A percentile compares a stretch with the other conserved stretches of the same genome.
Conservation (phyloP, 1,284 basidiomycete species). For the Takashimella tepidaria region DNA sequence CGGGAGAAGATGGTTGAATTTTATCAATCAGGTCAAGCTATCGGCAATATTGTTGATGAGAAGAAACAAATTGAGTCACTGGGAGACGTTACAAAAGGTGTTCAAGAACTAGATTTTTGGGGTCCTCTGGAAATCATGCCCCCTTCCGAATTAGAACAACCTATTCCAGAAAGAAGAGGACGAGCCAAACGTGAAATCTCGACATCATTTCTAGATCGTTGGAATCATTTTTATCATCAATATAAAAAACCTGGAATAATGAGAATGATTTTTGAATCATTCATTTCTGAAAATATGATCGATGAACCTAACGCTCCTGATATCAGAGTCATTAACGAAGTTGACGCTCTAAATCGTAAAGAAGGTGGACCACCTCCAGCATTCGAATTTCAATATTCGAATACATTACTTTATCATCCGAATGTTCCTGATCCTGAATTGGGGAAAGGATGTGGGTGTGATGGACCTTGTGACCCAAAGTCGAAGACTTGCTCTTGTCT, state of each 20-base stretch:
- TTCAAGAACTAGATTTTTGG: background rate
- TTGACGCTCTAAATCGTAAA: slow-evolving; percentile 56
- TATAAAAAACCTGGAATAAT: slow-evolving; percentile 24
- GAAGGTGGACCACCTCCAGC: slow-evolving; percentile 21
- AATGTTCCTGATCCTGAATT: slow-evolving; percentile 63
- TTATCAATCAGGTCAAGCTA: background rate
- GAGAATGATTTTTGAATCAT: slow-evolving; percentile 55
- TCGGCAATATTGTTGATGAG: background rate
- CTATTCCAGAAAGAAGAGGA: slow-evolving; percentile 13
- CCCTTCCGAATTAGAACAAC: background rate
- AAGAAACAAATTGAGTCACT: background rate
- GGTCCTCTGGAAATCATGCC: background rate
- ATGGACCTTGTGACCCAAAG: slow-evolving; percentile 65
- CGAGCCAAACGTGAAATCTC: slow-evolving; percentile 19
- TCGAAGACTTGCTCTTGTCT: slow-evolving; percentile 65
- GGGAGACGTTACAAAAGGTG: background rate
- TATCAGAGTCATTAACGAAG: slow-evolving; percentile 60
- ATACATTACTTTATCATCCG: slow-evolving; percentile 60
- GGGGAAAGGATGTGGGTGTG: slow-evolving; percentile 65
- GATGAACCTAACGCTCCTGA: slow-evolving; percentile 63
- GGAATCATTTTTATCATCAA: slow-evolving; percentile 13
- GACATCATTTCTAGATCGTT: slow-evolving; percentile 19
- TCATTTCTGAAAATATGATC: slow-evolving; percentile 56
- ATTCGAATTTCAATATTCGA: slow-evolving; percentile 42
- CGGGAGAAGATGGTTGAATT: background rate